Evolutionary conservation across 208 protist genomes (phyloP), one percentile per base, ranked within the genome.

Genomic region (Lotmaria passim): DNA sequence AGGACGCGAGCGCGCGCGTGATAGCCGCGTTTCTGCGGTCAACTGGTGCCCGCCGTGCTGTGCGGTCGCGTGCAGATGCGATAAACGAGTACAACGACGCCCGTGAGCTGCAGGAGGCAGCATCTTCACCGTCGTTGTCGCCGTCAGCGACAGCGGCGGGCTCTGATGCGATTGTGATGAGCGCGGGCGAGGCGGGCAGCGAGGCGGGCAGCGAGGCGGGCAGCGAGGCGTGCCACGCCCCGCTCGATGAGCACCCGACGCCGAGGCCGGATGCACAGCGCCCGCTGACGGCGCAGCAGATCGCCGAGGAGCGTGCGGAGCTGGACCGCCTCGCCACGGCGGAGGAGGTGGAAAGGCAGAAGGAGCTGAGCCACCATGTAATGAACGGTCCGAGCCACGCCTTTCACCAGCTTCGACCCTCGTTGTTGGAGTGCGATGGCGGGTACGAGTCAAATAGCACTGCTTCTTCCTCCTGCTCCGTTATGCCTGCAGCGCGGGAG

Each of bases 21-120:
- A 24, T 79, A 30, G 65, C 74, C 2, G 31, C 6, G 17, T 79
- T 75, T 23, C 63, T 79, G 74, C 74, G 74, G 17, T 24, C 24
- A 11, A 59, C 67, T 23, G 59, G 52, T 28, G 59, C 74, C 28
- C 63, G 68, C 48, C 63, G 53, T 24, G 8, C 39, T 17, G 23
- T 69, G 68, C 28, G n/a, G 36, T 44, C 31, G 14, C 47, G 61
- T 19, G 60, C 62, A 3, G 15, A 31, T 43, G 31, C 38, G 44
- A 38, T 75, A 52, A 7, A 28, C 7, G 46, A 17, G 23, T 73
- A 77, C 75, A 55, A 69, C 34, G 68, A 71, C 19, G 47, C 72
- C 1, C 72, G 64, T 47, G 63, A 31, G 43, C 7, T 33, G 71
- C 62, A 64, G 66, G 64, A 73, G 59, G 47, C 63, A 30, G 23